These are phyloP conservation scores for Solidago caesia DNA, from an alignment of 129 eudicot species.

Conservation along the genomic window DNA sequence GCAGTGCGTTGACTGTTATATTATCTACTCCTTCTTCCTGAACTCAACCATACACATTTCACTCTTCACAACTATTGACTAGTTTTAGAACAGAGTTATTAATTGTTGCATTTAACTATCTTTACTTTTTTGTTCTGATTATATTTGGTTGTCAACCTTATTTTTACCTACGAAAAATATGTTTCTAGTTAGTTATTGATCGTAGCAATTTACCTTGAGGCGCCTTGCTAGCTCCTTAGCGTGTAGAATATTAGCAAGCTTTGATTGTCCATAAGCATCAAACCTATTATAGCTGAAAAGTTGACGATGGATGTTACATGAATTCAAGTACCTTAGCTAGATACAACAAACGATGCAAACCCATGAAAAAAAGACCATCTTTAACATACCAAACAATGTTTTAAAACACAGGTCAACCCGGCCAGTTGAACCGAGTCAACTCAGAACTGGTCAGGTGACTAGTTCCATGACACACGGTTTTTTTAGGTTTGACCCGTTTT, in stretches of 20 bases:
- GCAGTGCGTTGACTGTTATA: slow-evolving; percentile 33
- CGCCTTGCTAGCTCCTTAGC: slow-evolving; percentile 43
- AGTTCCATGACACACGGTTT: too few relatives aligned
- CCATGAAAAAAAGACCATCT: too few relatives aligned
- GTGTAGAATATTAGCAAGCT: slow-evolving; percentile 38
- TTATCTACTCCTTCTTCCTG: slow-evolving; percentile 37
- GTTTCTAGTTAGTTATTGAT: too few relatives aligned
- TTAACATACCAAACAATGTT: too few relatives aligned
- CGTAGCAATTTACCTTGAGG: too few relatives aligned
- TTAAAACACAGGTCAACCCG: too few relatives aligned
- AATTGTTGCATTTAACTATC: background rate
- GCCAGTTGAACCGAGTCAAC: too few relatives aligned
- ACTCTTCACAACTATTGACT: slow-evolving; percentile 12
- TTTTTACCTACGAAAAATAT: background rate
- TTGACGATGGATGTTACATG: too few relatives aligned
- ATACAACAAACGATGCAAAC: too few relatives aligned
- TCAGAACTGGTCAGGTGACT: too few relatives aligned
- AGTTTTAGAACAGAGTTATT: background rate
- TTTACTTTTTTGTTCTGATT: background rate
- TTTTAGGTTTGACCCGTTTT: too few relatives aligned
- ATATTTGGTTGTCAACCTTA: background rate
- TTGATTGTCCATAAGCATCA: slow-evolving; percentile 40
- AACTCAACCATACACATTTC: slow-evolving; percentile 1
- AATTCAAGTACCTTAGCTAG: too few relatives aligned
- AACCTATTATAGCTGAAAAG: slow-evolving; percentile 1